Base-by-base conservation (phyloP, 2,329 filamentous ascomycete species). In the Penicillium sp. region DNA sequence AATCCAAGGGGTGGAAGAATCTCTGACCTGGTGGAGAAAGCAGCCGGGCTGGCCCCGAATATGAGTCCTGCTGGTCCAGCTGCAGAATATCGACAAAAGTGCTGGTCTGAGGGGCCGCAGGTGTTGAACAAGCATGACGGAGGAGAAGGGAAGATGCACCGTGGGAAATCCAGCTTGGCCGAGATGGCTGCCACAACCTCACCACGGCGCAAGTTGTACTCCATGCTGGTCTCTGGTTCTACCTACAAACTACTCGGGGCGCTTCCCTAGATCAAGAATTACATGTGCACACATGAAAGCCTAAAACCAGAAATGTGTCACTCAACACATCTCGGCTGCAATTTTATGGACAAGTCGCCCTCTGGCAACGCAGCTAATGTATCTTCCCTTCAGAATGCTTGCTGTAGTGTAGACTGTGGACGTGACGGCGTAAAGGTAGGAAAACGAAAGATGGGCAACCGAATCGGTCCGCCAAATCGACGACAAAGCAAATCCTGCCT, bases 361-460 rank as follows among this genome's bases (percentile, higher is more conserved):
- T 23, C 20, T 18, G 27, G 37, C 41, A 43, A 29, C 40, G 17
- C 37, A 53, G 39, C 48, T 32, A 49, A 41, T 53, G 47, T 54
- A 54, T 53, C 46, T 53, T 39, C 45, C 41, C 20, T 45, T 45
- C 36, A 29, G 35, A 39, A 44, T 50, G 51, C 35, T 50, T 47
- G 37, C 36, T 53, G 41, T 53, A 47, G 33, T 49, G 35, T 47
- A 40, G 33, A 41, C 42, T 31, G 39, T 49, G 50, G 52, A 41
- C 51, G 51, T 54, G 43, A 55, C 48, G 48, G 51, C 51, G 48
- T 54, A 46, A 53, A 41, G 32, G 35, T 50, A 38, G 36, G 36
- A 10, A 41, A 39, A 40, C 26, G 29, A 37, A 16, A 31, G 16
- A 31, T 16, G 16, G 14, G 13, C 21, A 16, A 20, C 8, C 25